phyloP scores from a whole-genome alignment of 2,329 filamentous ascomycete species.

The Monosporascus sp. region DNA sequence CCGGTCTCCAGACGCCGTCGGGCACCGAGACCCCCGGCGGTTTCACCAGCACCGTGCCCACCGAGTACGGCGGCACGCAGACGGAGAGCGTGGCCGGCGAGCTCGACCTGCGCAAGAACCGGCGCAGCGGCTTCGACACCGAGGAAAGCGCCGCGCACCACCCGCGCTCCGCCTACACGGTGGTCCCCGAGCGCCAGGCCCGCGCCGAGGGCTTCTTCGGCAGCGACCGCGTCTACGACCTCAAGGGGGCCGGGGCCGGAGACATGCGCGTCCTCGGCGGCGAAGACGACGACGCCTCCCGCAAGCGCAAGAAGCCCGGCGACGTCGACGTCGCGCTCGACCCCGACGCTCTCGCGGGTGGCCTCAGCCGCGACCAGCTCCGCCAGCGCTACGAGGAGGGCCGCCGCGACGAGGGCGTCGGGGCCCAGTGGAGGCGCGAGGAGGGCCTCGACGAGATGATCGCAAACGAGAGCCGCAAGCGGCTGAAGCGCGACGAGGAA shows the following conservation, averaged over 20 bases:
- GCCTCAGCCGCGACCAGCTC: constrained; percentile 80
- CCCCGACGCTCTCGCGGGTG: constrained; percentile 70
- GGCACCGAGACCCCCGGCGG: constrained; percentile 79
- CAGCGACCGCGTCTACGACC: constrained; percentile 87
- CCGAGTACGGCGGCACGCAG: constrained; percentile 64
- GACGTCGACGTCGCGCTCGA: constrained; percentile 93
- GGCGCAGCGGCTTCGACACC: constrained; percentile 81
- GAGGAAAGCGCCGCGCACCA: constrained; percentile 61
- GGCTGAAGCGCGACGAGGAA: constrained; percentile 83
- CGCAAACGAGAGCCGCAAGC: constrained; percentile 84
- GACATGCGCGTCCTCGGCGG: constrained; percentile 66
- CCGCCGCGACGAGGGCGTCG: constrained; percentile 59
- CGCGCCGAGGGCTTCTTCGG: constrained; percentile 92
- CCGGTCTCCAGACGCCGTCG: constrained; percentile 67
- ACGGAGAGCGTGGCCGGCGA: constrained; percentile 74
- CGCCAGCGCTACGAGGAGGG: constrained; percentile 74
- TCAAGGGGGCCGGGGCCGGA: constrained; percentile 44
- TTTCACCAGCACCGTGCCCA: constrained; percentile 72
- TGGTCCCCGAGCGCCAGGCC: constrained; percentile 84
- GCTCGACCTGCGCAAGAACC: constrained; percentile 85
- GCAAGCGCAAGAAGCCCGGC: constrained; percentile 92
- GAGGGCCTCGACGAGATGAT: constrained; percentile 97
- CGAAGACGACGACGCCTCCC: constrained; percentile 63
- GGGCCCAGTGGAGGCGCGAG: constrained; percentile 68
- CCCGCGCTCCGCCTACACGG: constrained; percentile 78